Evolutionary conservation across 148 eudicot genomes (phyloP).

Genomic region (Polygonum maritimum): DNA sequence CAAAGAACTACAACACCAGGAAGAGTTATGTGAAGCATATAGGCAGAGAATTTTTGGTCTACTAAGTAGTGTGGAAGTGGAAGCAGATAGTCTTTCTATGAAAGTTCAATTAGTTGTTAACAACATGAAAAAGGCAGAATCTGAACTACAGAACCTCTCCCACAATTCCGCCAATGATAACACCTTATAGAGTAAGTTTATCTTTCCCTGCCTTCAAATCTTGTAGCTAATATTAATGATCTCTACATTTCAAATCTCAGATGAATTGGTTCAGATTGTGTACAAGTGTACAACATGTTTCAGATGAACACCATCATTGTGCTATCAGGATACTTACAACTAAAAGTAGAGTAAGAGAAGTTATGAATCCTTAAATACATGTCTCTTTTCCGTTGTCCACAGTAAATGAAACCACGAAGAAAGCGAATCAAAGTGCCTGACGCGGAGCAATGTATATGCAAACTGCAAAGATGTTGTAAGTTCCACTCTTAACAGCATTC

Average conservation of each 20-base stretch:
- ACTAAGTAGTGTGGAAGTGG: conserved; percentile 28
- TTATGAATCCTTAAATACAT: neutral
- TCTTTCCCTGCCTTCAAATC: neutral
- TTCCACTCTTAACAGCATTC: neutral
- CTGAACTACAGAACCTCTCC: conserved; percentile 21
- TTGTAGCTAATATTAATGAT: neutral
- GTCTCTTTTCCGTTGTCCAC: neutral
- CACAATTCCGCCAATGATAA: conserved; percentile 5
- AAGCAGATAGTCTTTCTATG: conserved; percentile 29
- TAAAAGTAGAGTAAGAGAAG: neutral
- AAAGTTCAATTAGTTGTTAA: conserved; percentile 33
- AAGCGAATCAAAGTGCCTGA: neutral
- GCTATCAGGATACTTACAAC: neutral
- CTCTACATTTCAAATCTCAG: neutral
- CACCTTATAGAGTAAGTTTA: neutral
- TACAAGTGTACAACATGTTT: neutral
- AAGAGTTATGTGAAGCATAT: conserved; percentile 28
- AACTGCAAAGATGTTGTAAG: neutral
- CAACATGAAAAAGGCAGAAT: conserved; percentile 35
- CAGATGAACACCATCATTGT: neutral
- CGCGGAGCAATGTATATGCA: neutral
- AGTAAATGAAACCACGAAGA: neutral
- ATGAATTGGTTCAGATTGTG: neutral
- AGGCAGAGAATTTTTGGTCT: conserved; percentile 26
- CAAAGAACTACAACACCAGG: conserved; percentile 41